Percentiles rank a stretch among this genome's conserved stretches.
Evolutionary conservation across 208 protist genomes (phyloP).

Genomic region (Sergeia podlipaevii): DNA sequence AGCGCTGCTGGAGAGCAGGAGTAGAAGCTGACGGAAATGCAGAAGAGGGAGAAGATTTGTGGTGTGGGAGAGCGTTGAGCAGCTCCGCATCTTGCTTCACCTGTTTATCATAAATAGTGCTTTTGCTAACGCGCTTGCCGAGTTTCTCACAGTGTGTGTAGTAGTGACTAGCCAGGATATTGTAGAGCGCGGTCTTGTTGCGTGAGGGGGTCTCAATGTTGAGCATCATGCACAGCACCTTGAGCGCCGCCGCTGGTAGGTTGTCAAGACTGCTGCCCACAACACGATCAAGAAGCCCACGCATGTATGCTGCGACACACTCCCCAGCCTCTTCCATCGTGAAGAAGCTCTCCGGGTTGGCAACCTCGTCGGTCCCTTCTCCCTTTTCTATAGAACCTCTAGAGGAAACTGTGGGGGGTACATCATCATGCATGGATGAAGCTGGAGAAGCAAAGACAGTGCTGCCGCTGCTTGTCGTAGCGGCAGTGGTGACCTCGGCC

Average conservation of each 20-base stretch:
- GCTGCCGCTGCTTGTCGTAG: too few species aligned
- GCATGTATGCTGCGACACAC: constrained; percentile 71
- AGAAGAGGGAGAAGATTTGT: too few species aligned
- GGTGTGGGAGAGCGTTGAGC: constrained; percentile 20
- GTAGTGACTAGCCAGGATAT: constrained; percentile 72
- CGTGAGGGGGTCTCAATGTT: constrained; percentile 40
- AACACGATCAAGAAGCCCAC: constrained; percentile 66
- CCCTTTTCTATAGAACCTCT: too few species aligned
- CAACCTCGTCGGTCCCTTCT: neutral
- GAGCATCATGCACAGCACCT: constrained; percentile 74
- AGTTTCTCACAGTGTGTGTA: constrained; percentile 82
- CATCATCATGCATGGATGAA: too few species aligned
- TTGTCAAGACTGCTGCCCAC: constrained; percentile 70
- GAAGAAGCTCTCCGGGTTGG: neutral
- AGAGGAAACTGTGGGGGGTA: too few species aligned
- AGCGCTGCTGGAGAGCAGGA: too few species aligned
- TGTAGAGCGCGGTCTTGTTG: constrained; percentile 70
- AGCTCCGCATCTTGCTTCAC: constrained; percentile 50
- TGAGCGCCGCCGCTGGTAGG: constrained; percentile 48
- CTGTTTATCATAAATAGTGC: constrained; percentile 38
- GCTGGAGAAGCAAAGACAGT: too few species aligned
- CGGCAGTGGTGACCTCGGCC: too few species aligned
- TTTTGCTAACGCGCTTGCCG: constrained; percentile 74
- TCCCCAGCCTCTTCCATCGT: constrained; percentile 35
- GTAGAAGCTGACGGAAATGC: too few species aligned